Percentiles rank a stretch among this genome's conserved stretches.
Conservation (phyloP, 2,329 filamentous ascomycete species). For the Colletotrichum salicis region DNA sequence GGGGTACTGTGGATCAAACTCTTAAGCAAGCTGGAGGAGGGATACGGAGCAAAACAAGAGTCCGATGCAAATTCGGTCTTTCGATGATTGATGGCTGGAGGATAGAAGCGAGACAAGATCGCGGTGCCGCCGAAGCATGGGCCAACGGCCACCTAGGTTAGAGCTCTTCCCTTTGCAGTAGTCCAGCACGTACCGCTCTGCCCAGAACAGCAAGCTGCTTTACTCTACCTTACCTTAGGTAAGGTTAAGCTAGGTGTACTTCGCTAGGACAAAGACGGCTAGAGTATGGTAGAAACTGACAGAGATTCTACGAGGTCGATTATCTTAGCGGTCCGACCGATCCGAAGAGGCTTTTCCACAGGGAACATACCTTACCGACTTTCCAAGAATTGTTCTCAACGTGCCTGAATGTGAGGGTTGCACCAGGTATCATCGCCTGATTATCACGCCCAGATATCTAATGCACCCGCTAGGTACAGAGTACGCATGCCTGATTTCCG, state of each 20-base stretch:
- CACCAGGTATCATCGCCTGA: conserved; percentile 16
- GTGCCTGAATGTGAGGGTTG: conserved; percentile 2
- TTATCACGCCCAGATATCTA: background rate
- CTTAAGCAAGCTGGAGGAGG: background rate
- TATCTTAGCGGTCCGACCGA: conserved; percentile 16
- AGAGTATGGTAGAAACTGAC: background rate
- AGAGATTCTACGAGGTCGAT: background rate
- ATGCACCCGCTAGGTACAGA: background rate
- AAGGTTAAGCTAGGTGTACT: background rate
- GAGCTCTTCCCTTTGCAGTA: background rate
- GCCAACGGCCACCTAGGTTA: background rate
- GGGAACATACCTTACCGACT: background rate
- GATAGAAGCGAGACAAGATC: conserved; percentile 15
- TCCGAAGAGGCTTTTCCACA: conserved; percentile 22
- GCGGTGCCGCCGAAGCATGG: conserved; percentile 15
- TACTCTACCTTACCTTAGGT: background rate
- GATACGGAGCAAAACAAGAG: background rate
- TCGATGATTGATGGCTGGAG: background rate
- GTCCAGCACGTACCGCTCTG: background rate
- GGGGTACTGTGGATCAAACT: background rate
- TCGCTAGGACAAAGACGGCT: background rate
- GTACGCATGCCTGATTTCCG: background rate
- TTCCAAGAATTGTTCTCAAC: background rate
- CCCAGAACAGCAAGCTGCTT: conserved; percentile 10
- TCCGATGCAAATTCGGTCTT: background rate